phyloP scores from a whole-genome alignment of 129 eudicot genomes.

The sunflower (Helianthus annuus) region HanXRQr2.0-SUNRISE NC_035449.2:3196169-3196668 shows the following conservation, averaged over 20 bases:
- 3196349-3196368: slow-evolving; percentile 85
- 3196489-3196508: slow-evolving; percentile 44
- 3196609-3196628: no score
- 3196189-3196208: background rate
- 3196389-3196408: slow-evolving; percentile 99
- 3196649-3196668: no score
- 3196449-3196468: slow-evolving; percentile 79
- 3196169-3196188: no score
- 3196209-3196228: slow-evolving; percentile 43
- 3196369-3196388: slow-evolving; percentile 94
- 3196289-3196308: slow-evolving; percentile 62
- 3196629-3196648: no score
- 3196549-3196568: no score
- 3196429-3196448: slow-evolving; percentile 95
- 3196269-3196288: slow-evolving; percentile 25
- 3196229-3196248: slow-evolving; percentile 32
- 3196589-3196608: no score
- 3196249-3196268: slow-evolving; percentile 19
- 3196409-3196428: slow-evolving; percentile 97
- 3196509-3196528: background rate
- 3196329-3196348: slow-evolving; percentile 84
- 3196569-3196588: no score
- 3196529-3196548: background rate
- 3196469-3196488: slow-evolving; percentile 79
- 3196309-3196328: slow-evolving; percentile 97